phyloP scores from a whole-genome alignment of 108 stramenopile genomes.

The Pseudonitzschia delicatissima region DNA sequence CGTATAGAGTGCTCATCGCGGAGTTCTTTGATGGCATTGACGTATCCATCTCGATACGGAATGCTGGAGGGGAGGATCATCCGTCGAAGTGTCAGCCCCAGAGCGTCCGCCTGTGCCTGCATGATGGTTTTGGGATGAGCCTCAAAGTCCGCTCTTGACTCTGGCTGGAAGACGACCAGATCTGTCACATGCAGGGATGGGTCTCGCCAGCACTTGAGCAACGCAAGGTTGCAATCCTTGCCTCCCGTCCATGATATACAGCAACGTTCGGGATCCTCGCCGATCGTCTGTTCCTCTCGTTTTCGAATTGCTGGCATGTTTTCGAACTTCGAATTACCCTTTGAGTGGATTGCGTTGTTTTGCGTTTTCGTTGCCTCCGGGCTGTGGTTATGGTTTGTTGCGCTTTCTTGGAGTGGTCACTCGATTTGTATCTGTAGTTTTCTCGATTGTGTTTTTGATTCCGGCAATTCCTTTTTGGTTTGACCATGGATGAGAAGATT shows the following conservation, averaged over 20 bases:
- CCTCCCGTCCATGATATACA: conserved; percentile 49
- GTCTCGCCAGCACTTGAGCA: conserved; percentile 19
- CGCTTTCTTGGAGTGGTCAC: no score
- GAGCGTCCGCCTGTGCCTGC: conserved; percentile 33
- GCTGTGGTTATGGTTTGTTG: no score
- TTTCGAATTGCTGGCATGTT: no score
- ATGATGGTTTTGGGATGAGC: conserved; percentile 42
- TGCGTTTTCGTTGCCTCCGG: no score
- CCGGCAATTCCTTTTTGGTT: no score
- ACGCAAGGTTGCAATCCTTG: conserved; percentile 50
- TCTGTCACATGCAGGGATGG: conserved; percentile 23
- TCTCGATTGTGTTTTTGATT: no score
- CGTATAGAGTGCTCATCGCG: conserved; percentile 28
- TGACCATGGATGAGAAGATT: no score
- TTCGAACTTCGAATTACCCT: no score
- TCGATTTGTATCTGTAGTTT: no score
- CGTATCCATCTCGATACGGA: conserved; percentile 38
- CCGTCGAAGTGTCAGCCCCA: conserved; percentile 29
- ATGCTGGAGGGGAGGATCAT: conserved; percentile 16
- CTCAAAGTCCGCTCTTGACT: conserved; percentile 28
- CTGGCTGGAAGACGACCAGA: conserved; percentile 29
- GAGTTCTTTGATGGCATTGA: conserved; percentile 26
- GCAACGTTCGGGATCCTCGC: background rate
- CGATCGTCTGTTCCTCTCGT: conserved; percentile 2
- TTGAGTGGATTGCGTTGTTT: no score